Percentiles rank a stretch among this genome's conserved stretches.
phyloP scores from a whole-genome alignment of 2,329 filamentous ascomycete genomes.

The Passalora sequoiae region DNA sequence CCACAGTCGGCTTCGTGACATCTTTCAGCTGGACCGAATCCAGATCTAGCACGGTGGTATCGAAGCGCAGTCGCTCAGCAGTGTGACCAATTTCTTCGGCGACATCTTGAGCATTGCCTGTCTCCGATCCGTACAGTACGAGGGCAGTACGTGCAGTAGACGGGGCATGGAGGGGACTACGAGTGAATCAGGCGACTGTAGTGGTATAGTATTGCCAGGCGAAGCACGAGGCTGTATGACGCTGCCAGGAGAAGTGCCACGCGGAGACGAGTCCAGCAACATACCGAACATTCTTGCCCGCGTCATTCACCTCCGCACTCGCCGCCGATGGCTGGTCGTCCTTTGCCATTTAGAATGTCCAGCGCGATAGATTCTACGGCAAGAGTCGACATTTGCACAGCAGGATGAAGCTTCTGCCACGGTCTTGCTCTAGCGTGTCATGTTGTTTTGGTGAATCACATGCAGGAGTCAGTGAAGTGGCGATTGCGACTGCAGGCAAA shows the following conservation, averaged over 20 bases:
- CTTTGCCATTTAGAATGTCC: not conserved
- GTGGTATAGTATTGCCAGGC: too few relatives aligned
- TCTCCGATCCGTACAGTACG: constrained; percentile 90
- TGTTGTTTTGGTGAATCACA: not conserved
- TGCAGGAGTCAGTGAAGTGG: not conserved
- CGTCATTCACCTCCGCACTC: not conserved
- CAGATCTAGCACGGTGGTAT: constrained; percentile 69
- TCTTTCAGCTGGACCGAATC: constrained; percentile 62
- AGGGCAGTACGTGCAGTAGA: constrained; percentile 50
- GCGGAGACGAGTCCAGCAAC: too few relatives aligned
- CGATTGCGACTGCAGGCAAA: not conserved
- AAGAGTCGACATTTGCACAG: not conserved
- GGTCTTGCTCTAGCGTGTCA: not conserved
- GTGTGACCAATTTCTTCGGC: constrained; percentile 76
- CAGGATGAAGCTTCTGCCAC: not conserved
- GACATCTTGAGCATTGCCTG: constrained; percentile 86
- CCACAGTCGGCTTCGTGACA: constrained; percentile 47
- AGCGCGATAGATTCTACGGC: not conserved
- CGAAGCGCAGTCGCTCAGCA: constrained; percentile 72
- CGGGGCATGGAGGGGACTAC: too few relatives aligned
- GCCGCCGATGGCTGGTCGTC: not conserved
- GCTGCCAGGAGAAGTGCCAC: too few relatives aligned
- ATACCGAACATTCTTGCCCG: not conserved
- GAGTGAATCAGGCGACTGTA: too few relatives aligned
- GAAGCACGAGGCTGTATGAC: too few relatives aligned